Base-by-base conservation (phyloP, 257 asterid species). In the Solanum commersonii region DNA sequence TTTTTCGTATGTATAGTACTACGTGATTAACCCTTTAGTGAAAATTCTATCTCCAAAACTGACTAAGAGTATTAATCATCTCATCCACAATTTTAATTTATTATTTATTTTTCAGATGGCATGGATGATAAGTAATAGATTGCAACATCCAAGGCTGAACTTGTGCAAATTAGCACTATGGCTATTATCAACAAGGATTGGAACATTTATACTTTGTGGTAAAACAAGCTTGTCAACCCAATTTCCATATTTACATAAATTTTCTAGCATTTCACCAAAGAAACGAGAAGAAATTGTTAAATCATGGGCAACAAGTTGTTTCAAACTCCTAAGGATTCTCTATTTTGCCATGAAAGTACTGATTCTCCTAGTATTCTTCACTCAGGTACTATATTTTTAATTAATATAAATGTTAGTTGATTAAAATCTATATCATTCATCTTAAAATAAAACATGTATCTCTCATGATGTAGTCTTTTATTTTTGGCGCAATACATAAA, bases 131-230 rank as follows among this genome's bases (percentile, higher is more conserved):
- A 88, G 86, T 95, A 40, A 77, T 23, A 38, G 34, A 77, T 0
- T 77, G 59, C 84, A 38, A 38, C 59, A 77, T 77, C 59, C 98
- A 3, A 92, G 88, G 94, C 59, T 92, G 29, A 87, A 33, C 38
- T 60, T 94, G 89, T 72, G 91, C 86, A 86, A 34, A 37, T 4
- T 93, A 44, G 90, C 92, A 6, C 71, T 95, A 83, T 90, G 91
- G 92, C 6, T 91, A 79, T 91, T 95, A 8, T 94, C 98, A 31
- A 94, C 98, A 60, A 67, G 94, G 88, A 84, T 94, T 2, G 98
- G 98, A 25, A 95, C 98, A 1, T 89, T 94, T 22, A 63, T 92
- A 4, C 65, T 94, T 8, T 91, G 98, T 87, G 98, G 98, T 31
- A 81, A 85, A 22, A 88, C 89, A 65, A 91, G 96, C 31, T 70